phyloP scores from a whole-genome alignment of 2,329 filamentous ascomycete species.

The Ascochyta viciae-villosae region DNA sequence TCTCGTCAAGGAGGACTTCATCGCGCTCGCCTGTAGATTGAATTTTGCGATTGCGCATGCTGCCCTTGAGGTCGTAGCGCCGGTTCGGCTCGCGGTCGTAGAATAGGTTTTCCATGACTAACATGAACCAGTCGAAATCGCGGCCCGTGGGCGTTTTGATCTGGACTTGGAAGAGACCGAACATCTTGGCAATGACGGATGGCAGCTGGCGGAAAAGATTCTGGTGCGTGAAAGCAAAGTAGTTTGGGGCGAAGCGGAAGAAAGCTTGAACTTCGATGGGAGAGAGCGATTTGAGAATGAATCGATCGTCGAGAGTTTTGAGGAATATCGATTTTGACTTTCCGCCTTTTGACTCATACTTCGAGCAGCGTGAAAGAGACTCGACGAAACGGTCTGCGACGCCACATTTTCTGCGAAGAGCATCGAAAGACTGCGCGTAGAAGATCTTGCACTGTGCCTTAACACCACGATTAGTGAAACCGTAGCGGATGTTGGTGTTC shows the following conservation, averaged over 20 bases:
- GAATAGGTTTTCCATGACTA: constrained; percentile 98
- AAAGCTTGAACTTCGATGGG: constrained; percentile 93
- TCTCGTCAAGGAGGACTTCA: constrained; percentile 95
- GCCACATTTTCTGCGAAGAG: constrained; percentile 88
- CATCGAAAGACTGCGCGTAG: constrained; percentile 97
- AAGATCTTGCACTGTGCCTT: constrained; percentile 98
- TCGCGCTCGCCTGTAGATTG: constrained; percentile 94
- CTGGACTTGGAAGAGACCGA: constrained; percentile 95
- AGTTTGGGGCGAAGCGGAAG: constrained; percentile 92
- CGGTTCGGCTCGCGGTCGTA: constrained; percentile 91
- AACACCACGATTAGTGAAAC: constrained; percentile 91
- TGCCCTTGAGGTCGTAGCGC: constrained; percentile 88
- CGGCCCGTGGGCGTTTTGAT: constrained; percentile 96
- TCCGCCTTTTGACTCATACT: constrained; percentile 97
- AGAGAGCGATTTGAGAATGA: constrained; percentile 90
- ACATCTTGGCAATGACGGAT: constrained; percentile 98
- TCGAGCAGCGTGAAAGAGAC: constrained; percentile 90
- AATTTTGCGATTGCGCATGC: constrained; percentile 98
- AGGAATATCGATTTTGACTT: constrained; percentile 98
- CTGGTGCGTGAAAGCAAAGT: constrained; percentile 97
- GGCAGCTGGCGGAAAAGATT: constrained; percentile 91
- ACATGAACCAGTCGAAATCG: constrained; percentile 91
- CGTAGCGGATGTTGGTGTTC: constrained; percentile 93
- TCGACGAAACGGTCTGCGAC: constrained; percentile 94
- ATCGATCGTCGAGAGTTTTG: constrained; percentile 92